These are phyloP conservation scores for Sphagnum contortum DNA, from an alignment of 225 moss, liverwort and hornwort genomes.

Conservation along the genomic window DNA sequence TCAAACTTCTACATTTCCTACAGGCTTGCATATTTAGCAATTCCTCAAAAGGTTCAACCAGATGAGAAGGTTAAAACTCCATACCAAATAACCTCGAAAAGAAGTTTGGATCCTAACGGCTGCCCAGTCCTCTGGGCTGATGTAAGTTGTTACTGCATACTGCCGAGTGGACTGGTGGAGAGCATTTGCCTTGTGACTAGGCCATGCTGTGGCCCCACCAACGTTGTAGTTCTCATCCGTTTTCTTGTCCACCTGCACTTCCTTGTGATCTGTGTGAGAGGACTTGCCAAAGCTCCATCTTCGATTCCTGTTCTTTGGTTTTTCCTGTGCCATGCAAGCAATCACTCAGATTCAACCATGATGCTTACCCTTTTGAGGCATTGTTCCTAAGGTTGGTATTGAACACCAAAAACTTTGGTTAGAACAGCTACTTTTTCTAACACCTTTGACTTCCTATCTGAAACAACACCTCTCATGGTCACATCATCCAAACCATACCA, in stretches of 20 bases:
- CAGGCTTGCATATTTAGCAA: neutral
- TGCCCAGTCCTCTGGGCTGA: conserved; percentile 83
- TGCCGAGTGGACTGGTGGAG: conserved; percentile 28
- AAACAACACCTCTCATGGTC: neutral
- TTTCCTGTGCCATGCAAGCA: conserved; percentile 33
- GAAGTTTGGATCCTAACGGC: conserved; percentile 89
- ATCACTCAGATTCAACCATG: neutral
- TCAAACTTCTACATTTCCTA: neutral
- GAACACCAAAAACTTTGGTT: no score
- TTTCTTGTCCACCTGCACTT: conserved; percentile 38
- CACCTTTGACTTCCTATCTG: no score
- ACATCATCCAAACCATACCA: neutral
- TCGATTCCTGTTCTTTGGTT: conserved; percentile 55
- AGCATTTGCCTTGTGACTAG: conserved; percentile 17
- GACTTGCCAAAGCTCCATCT: conserved; percentile 91
- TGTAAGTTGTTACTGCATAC: conserved; percentile 43
- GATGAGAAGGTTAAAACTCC: neutral
- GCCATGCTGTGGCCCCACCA: neutral
- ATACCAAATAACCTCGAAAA: conserved; percentile 95
- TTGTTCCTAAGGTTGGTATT: no score
- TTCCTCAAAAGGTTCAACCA: no score
- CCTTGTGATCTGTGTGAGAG: conserved; percentile 39
- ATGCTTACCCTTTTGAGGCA: neutral
- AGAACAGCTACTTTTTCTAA: no score
- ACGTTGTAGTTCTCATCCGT: conserved; percentile 26